Conservation (phyloP, 257 asterid species). For the Solanum sparsipilum region DNA sequence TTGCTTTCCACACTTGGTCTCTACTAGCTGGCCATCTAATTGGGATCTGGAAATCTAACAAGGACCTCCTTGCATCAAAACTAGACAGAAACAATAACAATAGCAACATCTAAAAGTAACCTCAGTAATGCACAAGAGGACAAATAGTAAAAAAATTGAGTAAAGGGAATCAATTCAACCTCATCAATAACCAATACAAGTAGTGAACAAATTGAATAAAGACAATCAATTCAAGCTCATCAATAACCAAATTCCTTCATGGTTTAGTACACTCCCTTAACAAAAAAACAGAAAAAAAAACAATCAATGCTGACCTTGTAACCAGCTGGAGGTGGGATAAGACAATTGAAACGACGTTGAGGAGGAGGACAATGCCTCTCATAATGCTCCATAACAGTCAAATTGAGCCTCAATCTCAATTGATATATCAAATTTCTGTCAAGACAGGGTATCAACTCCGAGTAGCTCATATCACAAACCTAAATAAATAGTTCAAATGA, state of each 20-base stretch:
- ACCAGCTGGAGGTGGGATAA: conserved; percentile 82
- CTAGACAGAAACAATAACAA: conserved; percentile 17
- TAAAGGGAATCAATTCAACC: background rate
- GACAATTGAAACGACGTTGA: conserved; percentile 74
- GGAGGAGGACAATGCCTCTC: conserved; percentile 93
- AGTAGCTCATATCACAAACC: conserved; percentile 77
- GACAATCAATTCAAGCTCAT: background rate
- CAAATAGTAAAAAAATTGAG: background rate
- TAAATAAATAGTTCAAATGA: conserved; percentile 1
- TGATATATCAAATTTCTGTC: conserved; percentile 65
- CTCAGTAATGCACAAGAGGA: background rate
- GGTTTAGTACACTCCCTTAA: background rate
- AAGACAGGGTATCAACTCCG: conserved; percentile 88
- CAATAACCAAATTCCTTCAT: background rate
- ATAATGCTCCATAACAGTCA: conserved; percentile 93
- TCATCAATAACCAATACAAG: background rate
- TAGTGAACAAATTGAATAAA: background rate
- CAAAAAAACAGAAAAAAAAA: background rate
- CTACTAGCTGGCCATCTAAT: conserved; percentile 89
- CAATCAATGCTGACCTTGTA: conserved; percentile 61
- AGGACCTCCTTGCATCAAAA: conserved; percentile 38
- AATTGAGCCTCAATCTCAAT: conserved; percentile 53
- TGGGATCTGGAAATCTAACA: conserved; percentile 87
- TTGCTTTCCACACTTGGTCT: conserved; percentile 92
- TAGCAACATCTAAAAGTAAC: background rate